Base-by-base conservation (phyloP, 179 eudicot species). In the Silene noctiflora region DNA sequence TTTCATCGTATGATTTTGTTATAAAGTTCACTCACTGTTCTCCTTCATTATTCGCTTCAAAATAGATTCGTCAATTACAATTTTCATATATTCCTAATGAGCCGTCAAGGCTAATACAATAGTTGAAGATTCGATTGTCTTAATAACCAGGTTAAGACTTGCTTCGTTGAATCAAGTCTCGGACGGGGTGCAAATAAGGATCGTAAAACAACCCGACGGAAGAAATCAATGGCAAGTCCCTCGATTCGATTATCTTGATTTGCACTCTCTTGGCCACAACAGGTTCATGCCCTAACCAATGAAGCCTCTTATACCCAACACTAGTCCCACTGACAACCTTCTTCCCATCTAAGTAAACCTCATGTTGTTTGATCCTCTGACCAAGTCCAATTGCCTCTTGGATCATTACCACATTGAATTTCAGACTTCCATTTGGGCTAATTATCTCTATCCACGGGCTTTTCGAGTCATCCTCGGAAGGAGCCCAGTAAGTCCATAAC, bases 321-420 rank as follows among this genome's bases (percentile, higher is more conserved):
- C 92, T 92, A 10, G 94, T 94, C 55, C 92, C 98, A 0, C 48
- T 83, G 3, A 73, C 88, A 61, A 89, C 79, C 66, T 14, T 42
- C 22, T 69, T 79, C 11, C 90, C 96, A n/a, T 94, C 96, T 0
- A 84, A 84, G 20, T 89, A 92, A 14, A 94, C 78, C 70, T 89
- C 88, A 24, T 94, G 94, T 59, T 64, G 75, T 79, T 79, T 55
- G 66, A 94, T 85, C 84, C 98, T 81, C 74, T 94, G 98, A n/a
- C 98, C 98, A 0, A 94, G 86, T 19, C 98, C 98, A 9, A 94
- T 88, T 0, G 98, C 96, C 68, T 94, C 98, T 70, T 92, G 97
- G 44, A 94, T 86, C 86, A 85, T 88, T 35, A 94, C 63, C 83
- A 94, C 97, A 29, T 92, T 94, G 72, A 94, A 94, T 67, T 76